Percentiles rank a stretch among this genome's conserved stretches.
These are phyloP conservation scores for Coemansia biformis DNA, from an alignment of 192 early-diverging fungal species.

Conservation along the genomic window DNA sequence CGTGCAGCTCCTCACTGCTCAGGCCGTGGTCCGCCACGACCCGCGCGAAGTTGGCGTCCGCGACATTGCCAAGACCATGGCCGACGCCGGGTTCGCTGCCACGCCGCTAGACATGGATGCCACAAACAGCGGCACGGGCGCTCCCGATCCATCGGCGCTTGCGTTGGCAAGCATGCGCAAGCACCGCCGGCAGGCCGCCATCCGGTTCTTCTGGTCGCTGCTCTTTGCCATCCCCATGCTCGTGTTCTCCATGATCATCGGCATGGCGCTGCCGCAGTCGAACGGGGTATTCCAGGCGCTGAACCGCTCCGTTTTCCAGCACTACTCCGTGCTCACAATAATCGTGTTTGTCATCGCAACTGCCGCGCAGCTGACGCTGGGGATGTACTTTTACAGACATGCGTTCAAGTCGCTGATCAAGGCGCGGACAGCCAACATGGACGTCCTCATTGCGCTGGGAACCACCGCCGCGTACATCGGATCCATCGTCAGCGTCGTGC, in stretches of 20 bases:
- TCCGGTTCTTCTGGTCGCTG: constrained; percentile 58
- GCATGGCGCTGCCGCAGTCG: constrained; percentile 31
- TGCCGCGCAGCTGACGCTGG: constrained; percentile 86
- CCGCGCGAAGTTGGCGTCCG: constrained; percentile 21
- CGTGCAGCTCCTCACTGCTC: constrained; percentile 70
- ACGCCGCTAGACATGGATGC: constrained; percentile 23
- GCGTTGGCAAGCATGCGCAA: constrained; percentile 65
- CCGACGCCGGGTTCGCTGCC: constrained; percentile 69
- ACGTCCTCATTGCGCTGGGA: constrained; percentile 83
- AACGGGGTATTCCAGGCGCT: too few relatives aligned
- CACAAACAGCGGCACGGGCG: constrained; percentile 21
- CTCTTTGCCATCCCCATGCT: constrained; percentile 77
- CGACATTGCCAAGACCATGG: constrained; percentile 6
- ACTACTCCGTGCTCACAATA: constrained; percentile 45
- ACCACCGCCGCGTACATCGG: constrained; percentile 81
- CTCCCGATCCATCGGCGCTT: constrained; percentile 57
- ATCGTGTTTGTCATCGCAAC: constrained; percentile 55
- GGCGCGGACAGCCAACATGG: constrained; percentile 86
- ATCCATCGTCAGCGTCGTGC: constrained; percentile 61
- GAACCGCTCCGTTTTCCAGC: constrained; percentile 39
- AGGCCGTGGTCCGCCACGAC: constrained; percentile 65
- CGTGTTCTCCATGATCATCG: constrained; percentile 56
- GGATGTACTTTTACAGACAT: constrained; percentile 68
- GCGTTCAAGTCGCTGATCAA: constrained; percentile 76
- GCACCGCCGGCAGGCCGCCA: constrained; percentile 71